phyloP scores from a whole-genome alignment of 176 grass and related monocot genomes.

The Carex cristatella region DNA sequence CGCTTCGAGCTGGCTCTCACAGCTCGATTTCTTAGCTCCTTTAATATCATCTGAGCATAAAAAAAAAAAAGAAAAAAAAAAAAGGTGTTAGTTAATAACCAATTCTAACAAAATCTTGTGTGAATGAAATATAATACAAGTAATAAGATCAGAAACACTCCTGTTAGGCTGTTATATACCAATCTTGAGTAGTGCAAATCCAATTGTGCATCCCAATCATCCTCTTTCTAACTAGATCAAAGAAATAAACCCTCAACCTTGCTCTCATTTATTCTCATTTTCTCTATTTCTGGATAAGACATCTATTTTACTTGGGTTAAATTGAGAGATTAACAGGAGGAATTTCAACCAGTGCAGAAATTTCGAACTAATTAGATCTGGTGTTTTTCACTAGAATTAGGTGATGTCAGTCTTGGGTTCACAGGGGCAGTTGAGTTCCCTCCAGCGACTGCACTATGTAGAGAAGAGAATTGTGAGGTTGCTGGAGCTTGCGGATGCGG shows the following conservation, averaged over 20 bases:
- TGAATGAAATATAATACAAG: neutral
- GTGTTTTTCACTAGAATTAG: neutral
- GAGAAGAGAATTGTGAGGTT: slow-evolving; percentile 79
- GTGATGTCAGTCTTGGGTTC: slow-evolving; percentile 39
- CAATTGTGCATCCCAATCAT: neutral
- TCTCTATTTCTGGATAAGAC: neutral
- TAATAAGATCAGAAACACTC: neutral
- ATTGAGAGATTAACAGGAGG: neutral
- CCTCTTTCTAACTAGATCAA: neutral
- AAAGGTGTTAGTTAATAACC: neutral
- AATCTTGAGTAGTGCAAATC: neutral
- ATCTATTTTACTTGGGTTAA: neutral
- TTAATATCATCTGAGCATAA: slow-evolving; percentile 44
- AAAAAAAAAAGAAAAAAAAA: too few relatives aligned
- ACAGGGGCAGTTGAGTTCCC: slow-evolving; percentile 55
- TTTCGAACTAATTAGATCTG: neutral
- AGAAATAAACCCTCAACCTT: neutral
- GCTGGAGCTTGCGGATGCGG: slow-evolving; percentile 64
- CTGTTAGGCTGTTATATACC: neutral
- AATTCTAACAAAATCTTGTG: neutral
- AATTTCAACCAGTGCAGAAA: neutral
- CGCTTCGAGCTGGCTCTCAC: slow-evolving; percentile 41
- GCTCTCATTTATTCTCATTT: neutral
- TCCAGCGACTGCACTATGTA: slow-evolving; percentile 72
- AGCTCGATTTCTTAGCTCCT: slow-evolving; percentile 71